Evolutionary conservation across 2,329 filamentous ascomycete genomes (phyloP), one percentile per base, ranked within the genome.

Genomic region (Colletotrichum sp.): DNA sequence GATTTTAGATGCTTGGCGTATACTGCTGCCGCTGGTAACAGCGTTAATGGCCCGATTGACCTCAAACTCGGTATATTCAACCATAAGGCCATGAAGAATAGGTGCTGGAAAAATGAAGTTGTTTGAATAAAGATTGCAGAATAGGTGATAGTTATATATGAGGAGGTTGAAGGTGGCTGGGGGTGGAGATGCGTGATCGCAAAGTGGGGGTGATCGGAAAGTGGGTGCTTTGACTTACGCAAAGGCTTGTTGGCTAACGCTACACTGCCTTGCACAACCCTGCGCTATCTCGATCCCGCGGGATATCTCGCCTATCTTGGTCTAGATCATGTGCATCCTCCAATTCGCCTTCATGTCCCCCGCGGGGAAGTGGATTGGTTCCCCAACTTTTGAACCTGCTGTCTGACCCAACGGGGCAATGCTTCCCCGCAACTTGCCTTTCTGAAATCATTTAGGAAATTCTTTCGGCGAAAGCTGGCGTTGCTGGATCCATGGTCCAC

Each of bases 361-460:
- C 70, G 70, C 70, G 70, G 70, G 70, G 70, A 72, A 72, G 70
- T 72, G 70, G 70, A 36, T 57, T 27, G 36, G n/a, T 58, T 67
- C 70, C 57, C 70, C 70, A 69, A 58, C 57, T 27, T 72, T 29
- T 47, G 11, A 47, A 1, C 31, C 15, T 21, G 33, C 33, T 34
- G 21, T 38, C 24, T 36, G 31, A 62, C 43, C 57, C 15, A 33
- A 63, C 27, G 21, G 8, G 33, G 57, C 18, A 58, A 21, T 66
- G 12, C 55, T 34, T 47, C 34, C 29, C 70, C 57, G 55, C 8
- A 33, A 63, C 64, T 72, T 72, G 47, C 70, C 57, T 69, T 6
- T 27, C 15, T 34, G 11, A 21, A 29, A n/a, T 8, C 8, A 13
- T 43, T 68, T 54, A 21, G 65, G 70, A 27, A 72, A 72, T 9